Evolutionary conservation across 2,329 filamentous ascomycete species (phyloP), one percentile per base, ranked within the genome.

Genomic region (Hyphodiscus sp.): DNA sequence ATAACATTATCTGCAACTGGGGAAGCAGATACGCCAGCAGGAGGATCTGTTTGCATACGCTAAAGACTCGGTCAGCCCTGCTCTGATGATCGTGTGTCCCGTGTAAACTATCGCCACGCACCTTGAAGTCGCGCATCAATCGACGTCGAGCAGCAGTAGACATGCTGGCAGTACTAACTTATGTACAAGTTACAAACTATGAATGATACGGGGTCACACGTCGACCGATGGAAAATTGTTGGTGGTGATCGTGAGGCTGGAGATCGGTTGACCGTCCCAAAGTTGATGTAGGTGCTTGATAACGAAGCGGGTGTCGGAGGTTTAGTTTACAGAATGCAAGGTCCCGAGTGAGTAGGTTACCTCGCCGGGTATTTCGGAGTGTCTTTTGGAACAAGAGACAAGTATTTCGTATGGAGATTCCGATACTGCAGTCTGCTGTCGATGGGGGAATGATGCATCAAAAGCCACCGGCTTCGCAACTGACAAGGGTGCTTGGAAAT

Each of bases 61-160:
- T 96, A 69, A 13, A 51, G 26, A 29, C 19, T 38, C 16, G 45
- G 53, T 65, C 54, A 66, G 60, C 53, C 51, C 45, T 10, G 2
- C 30, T 41, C 41, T 52, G n/a, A 51, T 52, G 51, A 55, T 62
- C 52, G 55, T 49, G 57, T 58, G 50, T 51, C 56, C 16, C 33
- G 33, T 4, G 4, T 4, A 38, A 13, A n/a, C 26, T 26, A 23
- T 59, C 52, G 64, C 63, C 61, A 69, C 81, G 56, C 71, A 95
- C 91, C 87, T 97, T 97, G 82, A 97, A 97, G 78, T 97, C 94
- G 71, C 94, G 89, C 94, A 99, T 97, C 72, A 99, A 79, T 70
- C 94, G 90, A 70, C 94, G 89, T 70, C 94, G 87, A 63, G 94
- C 94, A 63, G 92, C 88, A 60, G 94, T 97, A 66, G 92, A 97